Conservation (phyloP, 2,329 filamentous ascomycete species). For the Epicoccum nigrum region DNA sequence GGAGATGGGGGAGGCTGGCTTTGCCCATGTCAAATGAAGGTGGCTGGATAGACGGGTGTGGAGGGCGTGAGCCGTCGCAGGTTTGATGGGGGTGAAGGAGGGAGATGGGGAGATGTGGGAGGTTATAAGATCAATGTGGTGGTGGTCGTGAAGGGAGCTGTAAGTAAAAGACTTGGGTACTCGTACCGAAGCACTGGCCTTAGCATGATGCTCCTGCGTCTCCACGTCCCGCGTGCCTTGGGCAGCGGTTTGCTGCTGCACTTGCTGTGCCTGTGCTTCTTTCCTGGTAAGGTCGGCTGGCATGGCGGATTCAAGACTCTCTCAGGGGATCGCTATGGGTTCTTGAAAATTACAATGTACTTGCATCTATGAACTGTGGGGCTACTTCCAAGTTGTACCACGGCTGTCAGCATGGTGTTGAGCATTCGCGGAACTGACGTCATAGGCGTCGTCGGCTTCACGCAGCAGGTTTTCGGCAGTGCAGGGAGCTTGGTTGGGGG, state of each 20-base stretch:
- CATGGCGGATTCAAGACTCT: conserved; percentile 18
- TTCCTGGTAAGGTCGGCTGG: conserved; percentile 32
- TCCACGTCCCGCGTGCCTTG: conserved; percentile 30
- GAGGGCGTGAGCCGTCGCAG: no score
- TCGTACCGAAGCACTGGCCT: conserved; percentile 35
- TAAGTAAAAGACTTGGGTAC: no score
- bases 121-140: no score
- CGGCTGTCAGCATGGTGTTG: conserved; percentile 8
- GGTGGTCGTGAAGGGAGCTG: no score
- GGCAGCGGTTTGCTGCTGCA: conserved; percentile 23
- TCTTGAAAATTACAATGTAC: neutral
- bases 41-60: no score
- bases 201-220: conserved; percentile 38
- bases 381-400: neutral
- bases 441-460: conserved; percentile 12
- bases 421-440: conserved; percentile 25
- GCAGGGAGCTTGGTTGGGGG: neutral
- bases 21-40: no score
- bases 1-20: neutral
- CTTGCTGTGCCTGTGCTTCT: conserved; percentile 30
- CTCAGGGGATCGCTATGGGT: no score
- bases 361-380: neutral
- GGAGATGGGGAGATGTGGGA: no score
- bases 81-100: no score
- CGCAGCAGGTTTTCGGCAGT: conserved; percentile 12